Conservation (phyloP, 108 stramenopile genomes). For the Chaetoceros tenuissimus region DNA sequence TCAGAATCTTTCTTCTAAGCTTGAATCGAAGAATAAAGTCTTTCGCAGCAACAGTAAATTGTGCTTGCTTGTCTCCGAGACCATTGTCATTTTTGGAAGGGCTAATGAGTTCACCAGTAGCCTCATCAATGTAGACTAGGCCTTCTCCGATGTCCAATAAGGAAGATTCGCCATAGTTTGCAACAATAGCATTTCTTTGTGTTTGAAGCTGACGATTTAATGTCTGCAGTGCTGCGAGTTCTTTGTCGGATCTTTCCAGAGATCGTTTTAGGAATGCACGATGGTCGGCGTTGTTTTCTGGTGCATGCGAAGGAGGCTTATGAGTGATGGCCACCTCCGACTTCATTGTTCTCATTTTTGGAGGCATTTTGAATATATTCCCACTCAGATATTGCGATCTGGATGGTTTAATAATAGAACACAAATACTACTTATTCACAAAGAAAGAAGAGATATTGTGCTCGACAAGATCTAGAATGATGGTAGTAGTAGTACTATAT, state of each 20-base stretch:
- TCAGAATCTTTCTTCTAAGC: constrained; percentile 56
- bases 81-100: not conserved
- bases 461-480: too few relatives aligned
- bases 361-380: too few relatives aligned
- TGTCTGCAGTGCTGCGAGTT: constrained; percentile 27
- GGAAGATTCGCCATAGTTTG: constrained; percentile 19
- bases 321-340: not conserved
- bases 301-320: constrained; percentile 9
- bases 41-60: not conserved
- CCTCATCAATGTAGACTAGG: constrained; percentile 1
- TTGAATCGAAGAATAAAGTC: constrained; percentile 59
- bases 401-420: too few relatives aligned
- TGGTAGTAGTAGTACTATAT: too few relatives aligned
- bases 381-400: too few relatives aligned
- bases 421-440: too few relatives aligned
- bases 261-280: constrained; percentile 36
- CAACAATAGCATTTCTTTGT: constrained; percentile 15
- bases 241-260: constrained; percentile 37
- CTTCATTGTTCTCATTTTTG: not conserved
- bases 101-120: not conserved
- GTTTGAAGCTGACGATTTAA: constrained; percentile 25
- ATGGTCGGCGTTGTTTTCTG: constrained; percentile 18
- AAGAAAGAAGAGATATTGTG: too few relatives aligned
- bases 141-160: constrained; percentile 41
- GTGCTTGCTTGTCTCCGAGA: not conserved